phyloP scores from a whole-genome alignment of 2,329 filamentous ascomycete species.

The Xylaria sp. region DNA sequence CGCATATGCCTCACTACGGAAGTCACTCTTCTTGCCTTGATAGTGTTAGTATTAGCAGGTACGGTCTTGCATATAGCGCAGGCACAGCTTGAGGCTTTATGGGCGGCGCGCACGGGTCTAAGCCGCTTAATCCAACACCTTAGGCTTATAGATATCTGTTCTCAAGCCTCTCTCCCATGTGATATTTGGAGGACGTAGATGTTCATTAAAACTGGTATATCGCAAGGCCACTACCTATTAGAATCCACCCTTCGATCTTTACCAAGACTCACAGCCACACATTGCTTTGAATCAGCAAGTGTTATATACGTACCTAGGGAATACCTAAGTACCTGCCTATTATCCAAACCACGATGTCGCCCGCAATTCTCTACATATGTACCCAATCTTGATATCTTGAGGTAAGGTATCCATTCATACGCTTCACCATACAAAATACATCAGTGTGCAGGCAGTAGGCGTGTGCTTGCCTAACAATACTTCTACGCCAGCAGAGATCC shows the following conservation, averaged over 20 bases:
- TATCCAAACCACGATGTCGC: background rate
- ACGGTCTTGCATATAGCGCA: background rate
- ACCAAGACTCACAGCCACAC: background rate
- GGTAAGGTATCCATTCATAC: background rate
- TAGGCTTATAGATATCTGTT: too few species aligned
- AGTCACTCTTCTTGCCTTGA: background rate
- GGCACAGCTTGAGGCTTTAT: background rate
- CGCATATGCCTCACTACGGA: background rate
- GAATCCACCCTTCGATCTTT: too few species aligned
- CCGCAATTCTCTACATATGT: background rate
- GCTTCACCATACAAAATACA: background rate
- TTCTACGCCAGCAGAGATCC: background rate
- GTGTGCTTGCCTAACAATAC: background rate
- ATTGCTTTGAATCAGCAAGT: background rate
- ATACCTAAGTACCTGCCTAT: background rate
- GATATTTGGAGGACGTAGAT: background rate
- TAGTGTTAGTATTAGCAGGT: background rate
- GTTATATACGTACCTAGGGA: background rate
- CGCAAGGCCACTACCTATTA: background rate
- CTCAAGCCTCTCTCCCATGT: background rate
- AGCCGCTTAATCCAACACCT: constrained; percentile 2
- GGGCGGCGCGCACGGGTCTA: too few species aligned
- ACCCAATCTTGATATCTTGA: background rate
- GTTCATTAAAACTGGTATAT: background rate
- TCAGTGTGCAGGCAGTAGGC: background rate